Percentiles rank a stretch among this genome's conserved stretches.
These are phyloP conservation scores for Murraya paniculata DNA, from an alignment of 345 rosid genomes.

Conservation along the genomic window DNA sequence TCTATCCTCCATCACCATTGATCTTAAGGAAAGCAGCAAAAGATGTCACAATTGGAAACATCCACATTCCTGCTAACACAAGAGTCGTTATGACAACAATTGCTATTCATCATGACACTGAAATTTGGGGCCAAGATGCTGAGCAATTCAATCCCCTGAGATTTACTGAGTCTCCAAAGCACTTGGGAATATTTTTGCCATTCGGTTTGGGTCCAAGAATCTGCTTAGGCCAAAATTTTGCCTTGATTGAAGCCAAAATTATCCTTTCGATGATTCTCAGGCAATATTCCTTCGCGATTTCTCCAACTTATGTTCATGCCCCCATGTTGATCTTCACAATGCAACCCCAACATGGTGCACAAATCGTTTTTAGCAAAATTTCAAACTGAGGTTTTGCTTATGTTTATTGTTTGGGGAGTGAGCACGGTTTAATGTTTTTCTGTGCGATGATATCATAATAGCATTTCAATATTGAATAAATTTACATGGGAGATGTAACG, in stretches of 20 bases:
- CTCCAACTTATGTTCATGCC: not conserved
- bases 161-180: not conserved
- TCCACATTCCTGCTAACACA: slow-evolving; percentile 59
- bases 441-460: too few relatives aligned
- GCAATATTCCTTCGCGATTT: not conserved
- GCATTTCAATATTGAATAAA: too few relatives aligned
- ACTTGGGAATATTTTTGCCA: not conserved
- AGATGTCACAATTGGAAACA: slow-evolving; percentile 49
- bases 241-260: not conserved
- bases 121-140: not conserved
- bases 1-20: slow-evolving; percentile 63
- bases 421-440: not conserved
- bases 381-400: not conserved
- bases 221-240: not conserved
- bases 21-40: slow-evolving; percentile 40
- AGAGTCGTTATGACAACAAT: slow-evolving; percentile 24
- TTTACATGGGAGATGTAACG: not conserved
- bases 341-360: not conserved
- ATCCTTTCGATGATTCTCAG: not conserved
- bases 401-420: not conserved
- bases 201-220: not conserved
- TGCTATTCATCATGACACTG: not conserved
- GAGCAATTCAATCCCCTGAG: not conserved
- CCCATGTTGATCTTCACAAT: not conserved
- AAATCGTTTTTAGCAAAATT: not conserved